Evolutionary conservation across 2,329 filamentous ascomycete species (phyloP).

Genomic region (Acarospora socialis): DNA sequence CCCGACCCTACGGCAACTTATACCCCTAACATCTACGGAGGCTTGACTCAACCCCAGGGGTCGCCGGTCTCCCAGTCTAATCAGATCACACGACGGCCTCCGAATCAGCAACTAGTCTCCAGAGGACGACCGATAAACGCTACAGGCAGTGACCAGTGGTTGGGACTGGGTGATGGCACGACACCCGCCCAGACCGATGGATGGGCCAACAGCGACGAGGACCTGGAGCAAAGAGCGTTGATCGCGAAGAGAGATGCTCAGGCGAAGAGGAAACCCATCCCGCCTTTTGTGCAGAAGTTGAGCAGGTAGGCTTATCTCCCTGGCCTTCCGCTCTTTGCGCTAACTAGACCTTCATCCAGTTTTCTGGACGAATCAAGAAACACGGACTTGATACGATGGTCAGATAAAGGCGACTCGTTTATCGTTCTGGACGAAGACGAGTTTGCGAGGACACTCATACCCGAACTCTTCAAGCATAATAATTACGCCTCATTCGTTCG

Average conservation of each 20-base stretch:
- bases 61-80: conserved; percentile 29
- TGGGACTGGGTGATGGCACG: conserved; percentile 24
- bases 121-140: conserved; percentile 9
- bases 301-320: conserved; percentile 56
- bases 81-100: conserved; percentile 28
- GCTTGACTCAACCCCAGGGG: conserved; percentile 40
- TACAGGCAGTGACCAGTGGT: conserved; percentile 2
- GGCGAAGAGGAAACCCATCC: conserved; percentile 85
- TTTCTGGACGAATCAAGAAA: conserved; percentile 90
- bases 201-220: conserved; percentile 52
- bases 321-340: conserved; percentile 1
- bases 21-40: conserved; percentile 35
- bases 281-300: conserved; percentile 93
- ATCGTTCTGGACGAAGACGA: conserved; percentile 93
- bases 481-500: conserved; percentile 67
- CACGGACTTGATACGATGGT: conserved; percentile 92
- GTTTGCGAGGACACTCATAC: conserved; percentile 59
- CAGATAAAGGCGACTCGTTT: conserved; percentile 89
- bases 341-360: conserved; percentile 38
- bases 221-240: conserved; percentile 64
- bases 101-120: conserved; percentile 24
- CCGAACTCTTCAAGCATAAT: conserved; percentile 65
- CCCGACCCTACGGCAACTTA: conserved; percentile 19
- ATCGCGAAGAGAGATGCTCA: conserved; percentile 78
- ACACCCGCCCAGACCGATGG: conserved; percentile 19